A percentile compares a stretch with the other conserved stretches of the same genome.
Evolutionary conservation across 2,329 filamentous ascomycete species (phyloP).

Genomic region (Aspergillus niger): DNA sequence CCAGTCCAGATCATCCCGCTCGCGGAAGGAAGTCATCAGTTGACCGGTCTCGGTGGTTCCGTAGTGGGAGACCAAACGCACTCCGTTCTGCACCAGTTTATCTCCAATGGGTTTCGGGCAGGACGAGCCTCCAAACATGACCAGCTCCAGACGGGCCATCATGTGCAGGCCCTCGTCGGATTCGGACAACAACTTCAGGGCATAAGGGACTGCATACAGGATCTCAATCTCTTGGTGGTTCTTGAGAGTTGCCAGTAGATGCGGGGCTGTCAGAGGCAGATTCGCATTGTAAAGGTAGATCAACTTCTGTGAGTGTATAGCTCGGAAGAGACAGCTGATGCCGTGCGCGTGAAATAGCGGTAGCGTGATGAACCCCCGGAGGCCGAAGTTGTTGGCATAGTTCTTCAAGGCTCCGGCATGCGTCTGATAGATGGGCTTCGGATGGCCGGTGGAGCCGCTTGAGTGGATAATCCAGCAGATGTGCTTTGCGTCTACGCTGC

Average conservation of each 20-base stretch:
- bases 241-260: slow-evolving; percentile 43
- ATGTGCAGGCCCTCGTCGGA: slow-evolving; percentile 54
- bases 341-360: slow-evolving; percentile 64
- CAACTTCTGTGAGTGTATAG: slow-evolving; percentile 53
- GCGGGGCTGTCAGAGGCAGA: slow-evolving; percentile 55
- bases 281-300: slow-evolving; percentile 59
- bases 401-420: slow-evolving; percentile 55
- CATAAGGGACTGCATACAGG: slow-evolving; percentile 66
- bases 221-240: slow-evolving; percentile 50
- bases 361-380: slow-evolving; percentile 56
- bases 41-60: slow-evolving; percentile 64
- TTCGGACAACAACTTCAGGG: slow-evolving; percentile 64
- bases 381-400: slow-evolving; percentile 46
- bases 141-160: slow-evolving; percentile 52
- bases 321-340: slow-evolving; percentile 56
- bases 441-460: slow-evolving; percentile 61
- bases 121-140: slow-evolving; percentile 59
- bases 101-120: slow-evolving; percentile 64
- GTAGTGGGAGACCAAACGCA: slow-evolving; percentile 59
- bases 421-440: slow-evolving; percentile 63
- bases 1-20: slow-evolving; percentile 58
- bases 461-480: slow-evolving; percentile 52
- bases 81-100: slow-evolving; percentile 53
- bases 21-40: slow-evolving; percentile 62
- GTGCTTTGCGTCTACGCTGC: slow-evolving; percentile 31